Evolutionary conservation across 805 yeast genomes (phyloP).

Genomic region (Wickerhamiella dianesei): DNA sequence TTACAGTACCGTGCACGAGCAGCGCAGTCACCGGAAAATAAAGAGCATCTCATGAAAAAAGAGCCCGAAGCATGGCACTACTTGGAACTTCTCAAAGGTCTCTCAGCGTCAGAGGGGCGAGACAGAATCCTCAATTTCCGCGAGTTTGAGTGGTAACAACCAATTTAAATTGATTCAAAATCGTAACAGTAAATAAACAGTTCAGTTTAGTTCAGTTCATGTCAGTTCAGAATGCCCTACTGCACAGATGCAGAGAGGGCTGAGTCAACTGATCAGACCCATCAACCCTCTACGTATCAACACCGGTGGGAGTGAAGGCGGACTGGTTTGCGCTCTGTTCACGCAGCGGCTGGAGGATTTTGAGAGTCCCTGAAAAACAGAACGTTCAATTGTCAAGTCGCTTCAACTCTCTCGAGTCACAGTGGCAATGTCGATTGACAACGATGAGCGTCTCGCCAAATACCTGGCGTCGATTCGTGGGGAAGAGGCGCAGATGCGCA

Average conservation of each 20-base stretch:
- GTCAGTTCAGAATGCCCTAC: no score
- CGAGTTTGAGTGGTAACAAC: not conserved
- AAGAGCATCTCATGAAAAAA: conserved; percentile 5
- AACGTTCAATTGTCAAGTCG: no score
- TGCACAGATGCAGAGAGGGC: no score
- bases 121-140: not conserved
- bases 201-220: no score
- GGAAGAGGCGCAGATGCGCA: conserved; percentile 64
- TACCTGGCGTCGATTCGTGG: conserved; percentile 44
- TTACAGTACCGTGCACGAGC: conserved; percentile 6
- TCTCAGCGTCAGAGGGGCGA: not conserved
- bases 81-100: not conserved
- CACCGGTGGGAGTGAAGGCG: not conserved
- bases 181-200: no score
- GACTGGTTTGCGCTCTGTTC: not conserved
- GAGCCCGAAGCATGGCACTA: conserved; percentile 2
- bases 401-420: not conserved
- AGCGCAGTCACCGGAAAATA: conserved; percentile 8
- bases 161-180: no score
- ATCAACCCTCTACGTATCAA: not conserved
- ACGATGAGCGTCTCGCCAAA: conserved; percentile 28
- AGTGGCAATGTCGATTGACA: not conserved
- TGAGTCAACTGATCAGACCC: not conserved
- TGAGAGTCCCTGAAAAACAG: not conserved
- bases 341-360: not conserved